Evolutionary conservation across 495 filamentous ascomycete species (phyloP).

Genomic region (Penicillium chermesinum): DNA sequence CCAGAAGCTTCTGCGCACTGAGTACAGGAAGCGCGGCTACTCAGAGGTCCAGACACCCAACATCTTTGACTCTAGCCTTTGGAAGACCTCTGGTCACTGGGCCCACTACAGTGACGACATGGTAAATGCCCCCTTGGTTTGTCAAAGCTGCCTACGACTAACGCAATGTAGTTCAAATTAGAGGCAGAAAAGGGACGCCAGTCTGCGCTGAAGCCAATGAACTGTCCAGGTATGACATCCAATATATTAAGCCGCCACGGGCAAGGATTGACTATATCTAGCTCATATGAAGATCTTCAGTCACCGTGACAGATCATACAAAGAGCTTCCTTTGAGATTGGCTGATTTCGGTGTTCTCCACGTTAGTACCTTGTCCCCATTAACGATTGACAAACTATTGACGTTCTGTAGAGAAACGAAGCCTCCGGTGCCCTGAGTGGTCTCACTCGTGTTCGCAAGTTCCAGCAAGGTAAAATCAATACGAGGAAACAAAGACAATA

Average conservation of each 20-base stretch:
- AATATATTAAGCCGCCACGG: neutral
- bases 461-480: slow-evolving; percentile 64
- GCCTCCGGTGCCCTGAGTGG: slow-evolving; percentile 87
- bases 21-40: slow-evolving; percentile 93
- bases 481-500: neutral
- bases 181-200: slow-evolving; percentile 87
- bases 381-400: too few relatives aligned
- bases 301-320: slow-evolving; percentile 74
- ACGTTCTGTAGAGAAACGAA: slow-evolving; percentile 75
- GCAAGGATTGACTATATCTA: neutral
- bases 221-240: slow-evolving; percentile 64
- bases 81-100: slow-evolving; percentile 95
- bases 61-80: slow-evolving; percentile 86
- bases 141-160: neutral
- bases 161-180: slow-evolving; percentile 79
- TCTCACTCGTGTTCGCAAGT: slow-evolving; percentile 83
- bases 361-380: slow-evolving; percentile 22
- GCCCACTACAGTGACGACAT: slow-evolving; percentile 84
- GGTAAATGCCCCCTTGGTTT: neutral
- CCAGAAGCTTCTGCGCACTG: slow-evolving; percentile 67
- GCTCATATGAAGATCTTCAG: slow-evolving; percentile 69
- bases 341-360: slow-evolving; percentile 96
- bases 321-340: slow-evolving; percentile 81
- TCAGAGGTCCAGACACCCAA: slow-evolving; percentile 94
- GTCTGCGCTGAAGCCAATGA: slow-evolving; percentile 88